Conservation (phyloP, 805 yeast genomes). For the Metschnikowia continentalis region DNA sequence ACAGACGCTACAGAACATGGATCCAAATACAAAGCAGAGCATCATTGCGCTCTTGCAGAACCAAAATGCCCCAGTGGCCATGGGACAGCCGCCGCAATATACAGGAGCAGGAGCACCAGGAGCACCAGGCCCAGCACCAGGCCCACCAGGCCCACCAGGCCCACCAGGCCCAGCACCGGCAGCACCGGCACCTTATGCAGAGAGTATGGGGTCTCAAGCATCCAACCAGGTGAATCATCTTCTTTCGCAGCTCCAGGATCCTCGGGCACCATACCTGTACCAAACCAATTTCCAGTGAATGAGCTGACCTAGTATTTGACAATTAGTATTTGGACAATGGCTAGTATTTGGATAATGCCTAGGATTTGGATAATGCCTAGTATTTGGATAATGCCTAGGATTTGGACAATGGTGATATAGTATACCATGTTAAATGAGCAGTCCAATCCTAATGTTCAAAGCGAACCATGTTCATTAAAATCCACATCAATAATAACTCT, state of each 20-base stretch:
- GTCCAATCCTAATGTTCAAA: too few relatives aligned
- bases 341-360: too few relatives aligned
- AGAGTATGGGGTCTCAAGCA: background rate
- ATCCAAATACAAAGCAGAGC: slow-evolving; percentile 32
- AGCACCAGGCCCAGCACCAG: background rate
- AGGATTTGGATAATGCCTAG: too few relatives aligned
- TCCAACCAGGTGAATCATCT: slow-evolving; percentile 11
- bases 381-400: too few relatives aligned
- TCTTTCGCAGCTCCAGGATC: slow-evolving; percentile 9
- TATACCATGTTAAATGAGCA: too few relatives aligned
- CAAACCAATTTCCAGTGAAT: background rate
- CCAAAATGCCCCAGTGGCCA: slow-evolving; percentile 1
- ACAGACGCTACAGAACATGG: slow-evolving; percentile 23
- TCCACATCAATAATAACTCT: too few relatives aligned
- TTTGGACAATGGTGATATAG: too few relatives aligned
- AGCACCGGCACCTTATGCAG: background rate
- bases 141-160: too few relatives aligned
- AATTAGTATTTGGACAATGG: too few relatives aligned
- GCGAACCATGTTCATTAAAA: too few relatives aligned
- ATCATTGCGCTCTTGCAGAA: slow-evolving; percentile 27
- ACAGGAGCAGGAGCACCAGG: background rate
- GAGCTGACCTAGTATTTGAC: too few relatives aligned
- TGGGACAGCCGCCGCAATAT: background rate
- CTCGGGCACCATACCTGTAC: background rate
- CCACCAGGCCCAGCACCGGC: background rate